Evolutionary conservation across 2,329 filamentous ascomycete genomes (phyloP).

Genomic region (Colletotrichum sp.): DNA sequence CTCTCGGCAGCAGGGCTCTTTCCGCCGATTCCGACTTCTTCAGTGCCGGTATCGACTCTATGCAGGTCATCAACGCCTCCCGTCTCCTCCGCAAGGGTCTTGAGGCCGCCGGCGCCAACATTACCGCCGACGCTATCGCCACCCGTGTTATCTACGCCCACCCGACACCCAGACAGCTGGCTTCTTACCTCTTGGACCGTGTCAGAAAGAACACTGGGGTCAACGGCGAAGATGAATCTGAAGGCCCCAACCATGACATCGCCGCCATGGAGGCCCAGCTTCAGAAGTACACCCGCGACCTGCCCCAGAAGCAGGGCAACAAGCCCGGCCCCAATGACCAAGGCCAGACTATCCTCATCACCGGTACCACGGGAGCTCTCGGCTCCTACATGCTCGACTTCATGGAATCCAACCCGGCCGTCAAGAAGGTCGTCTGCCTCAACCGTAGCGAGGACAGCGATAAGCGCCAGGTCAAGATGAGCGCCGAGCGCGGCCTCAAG

Average conservation of each 20-base stretch:
- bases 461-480: slow-evolving; percentile 40
- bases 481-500: slow-evolving; percentile 41
- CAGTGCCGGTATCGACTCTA: slow-evolving; percentile 41
- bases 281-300: slow-evolving; percentile 37
- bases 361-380: slow-evolving; percentile 9
- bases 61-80: slow-evolving; percentile 41
- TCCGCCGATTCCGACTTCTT: slow-evolving; percentile 40
- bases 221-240: slow-evolving; percentile 6
- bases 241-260: slow-evolving; percentile 23
- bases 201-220: background rate
- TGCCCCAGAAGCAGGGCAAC: slow-evolving; percentile 25
- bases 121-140: slow-evolving; percentile 37
- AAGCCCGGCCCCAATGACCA: slow-evolving; percentile 34
- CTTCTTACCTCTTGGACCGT: slow-evolving; percentile 33
- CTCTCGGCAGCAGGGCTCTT: slow-evolving; percentile 20
- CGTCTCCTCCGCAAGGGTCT: slow-evolving; percentile 38
- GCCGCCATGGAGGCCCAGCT: slow-evolving; percentile 37
- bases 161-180: slow-evolving; percentile 38
- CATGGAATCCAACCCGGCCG: slow-evolving; percentile 36
- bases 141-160: slow-evolving; percentile 44
- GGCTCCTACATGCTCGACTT: slow-evolving; percentile 23
- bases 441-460: slow-evolving; percentile 51
- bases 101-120: slow-evolving; percentile 31
- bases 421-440: slow-evolving; percentile 51
- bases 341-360: slow-evolving; percentile 31